Evolutionary conservation across 163 green algal genomes (phyloP), one percentile per base, ranked within the genome.

Genomic region (Prototheca cutis): DNA sequence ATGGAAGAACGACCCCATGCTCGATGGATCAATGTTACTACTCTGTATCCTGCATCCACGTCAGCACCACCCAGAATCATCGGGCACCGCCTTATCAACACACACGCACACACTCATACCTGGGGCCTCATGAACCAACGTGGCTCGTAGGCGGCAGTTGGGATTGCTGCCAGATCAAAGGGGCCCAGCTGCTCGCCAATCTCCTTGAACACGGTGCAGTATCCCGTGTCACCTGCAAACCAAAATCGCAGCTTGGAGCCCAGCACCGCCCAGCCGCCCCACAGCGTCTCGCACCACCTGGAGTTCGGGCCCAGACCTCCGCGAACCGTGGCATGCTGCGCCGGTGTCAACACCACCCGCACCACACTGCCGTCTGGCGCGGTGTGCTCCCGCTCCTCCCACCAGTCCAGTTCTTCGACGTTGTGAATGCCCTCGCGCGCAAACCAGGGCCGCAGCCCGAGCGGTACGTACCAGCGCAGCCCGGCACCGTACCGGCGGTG

Each of bases 381-480:
- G 8, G 8, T 6, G 54, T 49, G 54, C 2, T n/a, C n/a, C 5
- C 19, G 31, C 15, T 28, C 19, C 57, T 90, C 68, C 86, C 85
- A 93, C 86, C 86, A 94, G 58, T 88, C 81, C 62, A 93, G 57
- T 71, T 93, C 86, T 21, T 67, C 59, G 32, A 92, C 77, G 36
- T 82, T 77, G 2, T 23, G 31, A 24, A 90, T 73, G 19, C 76
- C 78, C 2, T 40, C 34, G 0, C 6, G 4, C 2, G 28, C 40
- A 36, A 94, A 90, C 83, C 83, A 94, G 8, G 23, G 6, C 2
- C 52, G 51, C 18, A 93, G 49, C 0, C 83, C 78, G 39, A 90
- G 64, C 0, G 86, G 86, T 32, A 94, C 86, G 45, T 87, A 93
- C 80, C 76, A 87, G 31, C 45, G 67, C 32, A 87, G 59, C 2